Conservation (phyloP, 2,329 filamentous ascomycete genomes). For the Penicillium sp. region DNA sequence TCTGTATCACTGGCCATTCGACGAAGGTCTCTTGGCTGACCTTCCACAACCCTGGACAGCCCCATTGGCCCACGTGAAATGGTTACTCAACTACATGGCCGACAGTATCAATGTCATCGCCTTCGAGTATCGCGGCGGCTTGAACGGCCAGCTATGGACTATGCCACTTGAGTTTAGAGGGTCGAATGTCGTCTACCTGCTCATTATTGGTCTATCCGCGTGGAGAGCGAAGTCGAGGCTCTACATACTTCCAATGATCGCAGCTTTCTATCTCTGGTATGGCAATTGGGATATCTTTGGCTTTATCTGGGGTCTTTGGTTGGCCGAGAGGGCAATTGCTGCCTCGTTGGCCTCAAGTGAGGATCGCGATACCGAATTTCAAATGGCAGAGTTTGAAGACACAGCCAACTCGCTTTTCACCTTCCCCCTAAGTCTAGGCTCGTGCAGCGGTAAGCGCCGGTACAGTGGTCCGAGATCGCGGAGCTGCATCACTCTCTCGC, state of each 20-base stretch:
- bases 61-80: conserved; percentile 18
- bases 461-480: not conserved
- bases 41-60: conserved; percentile 17
- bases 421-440: not conserved
- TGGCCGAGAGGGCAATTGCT: conserved; percentile 13
- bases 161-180: conserved; percentile 24
- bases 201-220: conserved; percentile 15
- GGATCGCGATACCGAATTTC: conserved; percentile 1
- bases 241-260: conserved; percentile 8
- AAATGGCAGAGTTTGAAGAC: conserved; percentile 8
- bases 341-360: not conserved
- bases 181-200: conserved; percentile 20
- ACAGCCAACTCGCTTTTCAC: not conserved
- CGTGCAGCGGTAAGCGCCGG: not conserved
- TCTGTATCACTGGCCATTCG: conserved; percentile 18
- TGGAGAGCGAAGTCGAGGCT: conserved; percentile 15
- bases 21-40: conserved; percentile 11
- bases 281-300: conserved; percentile 23
- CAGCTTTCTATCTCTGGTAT: conserved; percentile 19
- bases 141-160: conserved; percentile 25
- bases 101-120: conserved; percentile 21
- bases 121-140: conserved; percentile 17
- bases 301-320: conserved; percentile 20
- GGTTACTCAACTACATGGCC: conserved; percentile 18
- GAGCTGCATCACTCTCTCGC: conserved; percentile 1